A percentile compares a stretch with the other conserved stretches of the same genome.
These are phyloP conservation scores for Lepiota venenata DNA, from an alignment of 768 basidiomycete genomes.

Conservation along the genomic window DNA sequence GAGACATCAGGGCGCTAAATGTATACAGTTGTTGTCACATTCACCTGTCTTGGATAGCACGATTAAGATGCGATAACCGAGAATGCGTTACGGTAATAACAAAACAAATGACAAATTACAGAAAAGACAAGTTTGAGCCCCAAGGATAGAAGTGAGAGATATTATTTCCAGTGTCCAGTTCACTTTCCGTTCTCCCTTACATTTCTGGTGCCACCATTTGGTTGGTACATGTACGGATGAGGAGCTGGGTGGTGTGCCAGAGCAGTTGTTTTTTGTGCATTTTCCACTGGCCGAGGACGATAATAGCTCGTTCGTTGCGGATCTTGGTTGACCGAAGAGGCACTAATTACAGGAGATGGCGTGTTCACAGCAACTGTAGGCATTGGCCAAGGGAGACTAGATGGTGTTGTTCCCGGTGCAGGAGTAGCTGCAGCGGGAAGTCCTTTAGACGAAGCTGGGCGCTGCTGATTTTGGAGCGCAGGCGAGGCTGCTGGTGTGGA, in stretches of 20 bases:
- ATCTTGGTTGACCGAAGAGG: constrained; percentile 34
- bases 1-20: not conserved
- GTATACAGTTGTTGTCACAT: not conserved
- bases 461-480: constrained; percentile 43
- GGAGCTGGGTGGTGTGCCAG: constrained; percentile 2
- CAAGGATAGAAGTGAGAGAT: too few species aligned
- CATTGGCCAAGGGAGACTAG: constrained; percentile 63
- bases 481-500: constrained; percentile 52
- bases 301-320: constrained; percentile 53
- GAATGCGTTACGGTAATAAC: not conserved
- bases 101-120: too few species aligned
- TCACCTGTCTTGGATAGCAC: not conserved
- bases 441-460: constrained; percentile 31
- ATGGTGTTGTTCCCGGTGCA: constrained; percentile 20
- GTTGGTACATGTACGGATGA: constrained; percentile 14
- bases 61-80: not conserved
- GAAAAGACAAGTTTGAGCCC: too few species aligned
- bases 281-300: constrained; percentile 35
- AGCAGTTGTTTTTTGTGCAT: constrained; percentile 17
- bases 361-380: constrained; percentile 65
- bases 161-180: not conserved
- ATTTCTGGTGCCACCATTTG: constrained; percentile 12
- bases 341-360: constrained; percentile 49
- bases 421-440: constrained; percentile 14
- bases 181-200: constrained; percentile 31